Evolutionary conservation across 768 basidiomycete genomes (phyloP).

Genomic region (Tremella mesenterica): DNA sequence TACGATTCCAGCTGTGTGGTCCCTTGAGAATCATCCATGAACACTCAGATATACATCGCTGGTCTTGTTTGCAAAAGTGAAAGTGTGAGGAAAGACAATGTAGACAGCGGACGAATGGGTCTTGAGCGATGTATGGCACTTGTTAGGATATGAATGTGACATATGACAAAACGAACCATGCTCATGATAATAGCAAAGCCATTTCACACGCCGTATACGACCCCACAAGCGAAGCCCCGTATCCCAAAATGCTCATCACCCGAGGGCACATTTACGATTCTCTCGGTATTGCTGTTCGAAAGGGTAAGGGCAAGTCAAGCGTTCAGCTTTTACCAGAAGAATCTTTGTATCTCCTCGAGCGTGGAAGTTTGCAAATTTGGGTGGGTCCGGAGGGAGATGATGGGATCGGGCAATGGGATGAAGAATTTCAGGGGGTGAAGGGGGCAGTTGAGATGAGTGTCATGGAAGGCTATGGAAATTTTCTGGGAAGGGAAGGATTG

Average conservation of each 20-base stretch:
- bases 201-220: slow-evolving; percentile 42
- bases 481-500: slow-evolving; percentile 69
- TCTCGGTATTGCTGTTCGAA: slow-evolving; percentile 69
- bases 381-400: slow-evolving; percentile 7
- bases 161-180: background rate
- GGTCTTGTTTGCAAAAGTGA: no score
- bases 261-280: slow-evolving; percentile 75
- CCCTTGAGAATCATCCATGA: no score
- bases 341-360: slow-evolving; percentile 82
- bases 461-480: slow-evolving; percentile 77
- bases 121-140: no score
- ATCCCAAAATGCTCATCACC: slow-evolving; percentile 33
- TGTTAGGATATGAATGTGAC: no score
- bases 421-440: slow-evolving; percentile 33
- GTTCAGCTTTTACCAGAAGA: slow-evolving; percentile 91
- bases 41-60: no score
- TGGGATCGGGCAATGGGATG: slow-evolving; percentile 31
- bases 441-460: slow-evolving; percentile 59
- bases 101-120: no score
- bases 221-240: slow-evolving; percentile 18
- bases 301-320: slow-evolving; percentile 49
- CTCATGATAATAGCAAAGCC: slow-evolving; percentile 30
- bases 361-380: slow-evolving; percentile 62
- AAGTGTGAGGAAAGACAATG: no score
- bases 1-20: no score